Evolutionary conservation across 306 rosid species (phyloP).

Genomic region (Sicyos baderoa): DNA sequence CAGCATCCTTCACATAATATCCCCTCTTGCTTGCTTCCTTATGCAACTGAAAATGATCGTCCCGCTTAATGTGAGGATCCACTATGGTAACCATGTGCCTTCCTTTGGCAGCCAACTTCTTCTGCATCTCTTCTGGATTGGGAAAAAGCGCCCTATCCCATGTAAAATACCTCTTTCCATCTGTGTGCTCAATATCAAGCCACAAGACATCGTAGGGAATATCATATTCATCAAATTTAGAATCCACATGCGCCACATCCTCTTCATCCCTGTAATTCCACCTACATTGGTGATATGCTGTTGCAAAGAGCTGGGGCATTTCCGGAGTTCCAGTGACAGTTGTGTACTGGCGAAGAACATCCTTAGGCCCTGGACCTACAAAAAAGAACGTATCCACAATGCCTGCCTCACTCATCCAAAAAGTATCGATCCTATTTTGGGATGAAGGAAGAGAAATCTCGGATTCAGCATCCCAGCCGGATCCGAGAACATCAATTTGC

Average conservation of each 20-base stretch:
- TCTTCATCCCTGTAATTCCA: slow-evolving; percentile 96
- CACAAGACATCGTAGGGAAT: slow-evolving; percentile 94
- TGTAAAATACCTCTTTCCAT: slow-evolving; percentile 82
- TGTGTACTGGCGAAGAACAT: slow-evolving; percentile 66
- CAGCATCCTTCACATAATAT: slow-evolving; percentile 84
- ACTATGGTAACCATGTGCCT: slow-evolving; percentile 90
- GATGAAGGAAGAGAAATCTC: slow-evolving; percentile 59
- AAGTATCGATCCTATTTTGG: slow-evolving; percentile 57
- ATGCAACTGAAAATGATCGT: slow-evolving; percentile 52
- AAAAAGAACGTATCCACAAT: slow-evolving; percentile 76
- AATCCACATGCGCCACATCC: slow-evolving; percentile 84
- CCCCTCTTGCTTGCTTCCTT: slow-evolving; percentile 71
- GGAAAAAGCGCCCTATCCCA: slow-evolving; percentile 81
- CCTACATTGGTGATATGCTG: slow-evolving; percentile 85
- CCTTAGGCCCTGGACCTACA: slow-evolving; percentile 76
- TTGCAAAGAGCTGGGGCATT: slow-evolving; percentile 78
- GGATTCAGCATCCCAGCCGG: slow-evolving; percentile 77
- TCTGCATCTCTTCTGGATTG: slow-evolving; percentile 94
- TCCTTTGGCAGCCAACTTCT: slow-evolving; percentile 65
- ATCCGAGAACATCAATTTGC: slow-evolving; percentile 86
- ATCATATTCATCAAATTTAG: slow-evolving; percentile 75
- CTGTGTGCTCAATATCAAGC: slow-evolving; percentile 97
- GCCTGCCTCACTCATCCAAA: slow-evolving; percentile 97
- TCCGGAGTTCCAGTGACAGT: slow-evolving; percentile 67
- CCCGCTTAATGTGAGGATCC: slow-evolving; percentile 94